Conservation (phyloP, 306 rosid genomes). For the Benincasa hispida region DNA sequence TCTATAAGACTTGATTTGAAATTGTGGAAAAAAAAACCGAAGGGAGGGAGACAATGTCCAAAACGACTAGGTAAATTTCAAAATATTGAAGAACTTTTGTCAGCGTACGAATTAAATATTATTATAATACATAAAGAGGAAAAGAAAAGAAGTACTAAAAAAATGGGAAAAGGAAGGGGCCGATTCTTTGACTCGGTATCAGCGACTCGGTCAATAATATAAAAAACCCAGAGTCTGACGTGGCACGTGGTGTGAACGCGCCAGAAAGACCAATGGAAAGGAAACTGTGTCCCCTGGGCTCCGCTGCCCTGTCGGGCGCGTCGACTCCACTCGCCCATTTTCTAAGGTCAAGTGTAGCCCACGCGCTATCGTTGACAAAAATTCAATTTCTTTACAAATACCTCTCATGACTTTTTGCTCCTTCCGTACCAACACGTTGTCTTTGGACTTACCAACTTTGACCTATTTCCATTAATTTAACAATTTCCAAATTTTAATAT, state of each 20-base stretch:
- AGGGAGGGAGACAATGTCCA: background rate
- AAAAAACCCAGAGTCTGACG: background rate
- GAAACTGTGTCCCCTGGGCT: background rate
- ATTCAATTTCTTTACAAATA: background rate
- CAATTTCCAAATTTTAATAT: background rate
- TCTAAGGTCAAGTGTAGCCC: background rate
- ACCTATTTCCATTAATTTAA: background rate
- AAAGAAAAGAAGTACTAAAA: background rate
- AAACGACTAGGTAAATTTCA: background rate
- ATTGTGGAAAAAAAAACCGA: too few relatives aligned
- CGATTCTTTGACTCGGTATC: background rate
- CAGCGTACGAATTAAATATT: background rate
- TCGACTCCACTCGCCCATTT: background rate
- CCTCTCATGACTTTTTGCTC: background rate
- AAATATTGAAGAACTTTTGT: background rate
- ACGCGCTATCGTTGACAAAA: background rate
- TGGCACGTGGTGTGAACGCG: background rate
- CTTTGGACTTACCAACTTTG: constrained; percentile 1
- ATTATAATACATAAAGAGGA: background rate
- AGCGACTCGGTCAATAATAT: background rate
- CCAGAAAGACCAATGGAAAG: background rate
- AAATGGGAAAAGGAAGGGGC: background rate
- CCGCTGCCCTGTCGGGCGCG: background rate
- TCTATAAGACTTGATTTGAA: too few relatives aligned
- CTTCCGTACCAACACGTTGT: background rate